Conservation (phyloP, 106 monocot genomes). For the Acorus gramineus region DNA sequence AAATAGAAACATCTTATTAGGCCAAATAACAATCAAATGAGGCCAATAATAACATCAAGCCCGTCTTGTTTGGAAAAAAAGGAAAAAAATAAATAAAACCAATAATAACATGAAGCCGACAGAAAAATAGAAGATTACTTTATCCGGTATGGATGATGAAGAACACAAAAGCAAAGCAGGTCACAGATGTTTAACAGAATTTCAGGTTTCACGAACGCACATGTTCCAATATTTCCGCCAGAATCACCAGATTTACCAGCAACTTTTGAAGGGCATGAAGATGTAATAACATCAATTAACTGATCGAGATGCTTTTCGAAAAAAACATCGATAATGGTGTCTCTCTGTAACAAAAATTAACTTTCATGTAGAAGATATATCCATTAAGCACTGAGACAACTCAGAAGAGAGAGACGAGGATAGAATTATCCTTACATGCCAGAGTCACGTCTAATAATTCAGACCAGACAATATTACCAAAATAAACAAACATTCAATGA, state of each 20-base stretch:
- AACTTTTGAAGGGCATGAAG: slow-evolving; percentile 49
- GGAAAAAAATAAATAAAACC: too few relatives aligned
- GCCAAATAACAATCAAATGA: too few relatives aligned
- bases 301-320: slow-evolving; percentile 79
- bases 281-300: slow-evolving; percentile 71
- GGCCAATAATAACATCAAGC: too few relatives aligned
- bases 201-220: slow-evolving; percentile 54
- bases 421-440: too few relatives aligned
- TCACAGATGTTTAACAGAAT: slow-evolving; percentile 93
- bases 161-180: slow-evolving; percentile 82
- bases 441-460: too few relatives aligned
- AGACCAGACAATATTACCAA: too few relatives aligned
- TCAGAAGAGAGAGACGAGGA: too few relatives aligned
- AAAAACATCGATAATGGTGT: slow-evolving; percentile 83
- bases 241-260: slow-evolving; percentile 10
- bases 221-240: slow-evolving; percentile 18
- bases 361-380: too few relatives aligned
- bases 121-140: slow-evolving; percentile 40
- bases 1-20: neutral
- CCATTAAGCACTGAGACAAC: too few relatives aligned
- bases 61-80: too few relatives aligned
- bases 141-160: slow-evolving; percentile 89
- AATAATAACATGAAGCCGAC: too few relatives aligned
- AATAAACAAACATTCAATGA: too few relatives aligned
- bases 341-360: slow-evolving; percentile 41